A percentile compares a stretch with the other conserved stretches of the same genome.
phyloP scores from a whole-genome alignment of 2,329 filamentous ascomycete species.

The Hypoxylon sp. region DNA sequence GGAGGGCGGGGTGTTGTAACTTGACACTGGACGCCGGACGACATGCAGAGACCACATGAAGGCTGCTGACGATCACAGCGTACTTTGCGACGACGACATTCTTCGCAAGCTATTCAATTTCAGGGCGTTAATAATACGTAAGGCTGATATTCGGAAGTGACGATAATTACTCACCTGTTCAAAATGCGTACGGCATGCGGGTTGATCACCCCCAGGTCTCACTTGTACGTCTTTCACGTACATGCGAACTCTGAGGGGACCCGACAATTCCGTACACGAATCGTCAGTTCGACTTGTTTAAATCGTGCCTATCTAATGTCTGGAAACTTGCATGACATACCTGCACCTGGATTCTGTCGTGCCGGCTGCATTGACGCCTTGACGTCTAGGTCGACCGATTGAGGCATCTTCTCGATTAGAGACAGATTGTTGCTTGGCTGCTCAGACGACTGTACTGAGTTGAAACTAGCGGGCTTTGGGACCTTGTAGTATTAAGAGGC shows the following conservation, averaged over 20 bases:
- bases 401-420: conserved; percentile 33
- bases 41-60: conserved; percentile 38
- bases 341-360: conserved; percentile 42
- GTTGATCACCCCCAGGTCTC: conserved; percentile 30
- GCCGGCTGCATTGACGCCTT: conserved; percentile 37
- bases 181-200: conserved; percentile 14
- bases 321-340: conserved; percentile 30
- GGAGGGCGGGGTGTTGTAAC: conserved; percentile 40
- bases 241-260: conserved; percentile 22
- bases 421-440: conserved; percentile 16
- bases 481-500: conserved; percentile 17
- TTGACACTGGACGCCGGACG: conserved; percentile 40
- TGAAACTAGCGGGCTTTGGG: conserved; percentile 8
- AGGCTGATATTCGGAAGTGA: background rate
- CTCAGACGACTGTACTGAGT: conserved; percentile 11
- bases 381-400: conserved; percentile 36
- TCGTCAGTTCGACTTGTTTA: conserved; percentile 8
- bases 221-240: conserved; percentile 20
- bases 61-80: conserved; percentile 41
- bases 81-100: conserved; percentile 44
- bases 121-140: conserved; percentile 4
- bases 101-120: conserved; percentile 33
- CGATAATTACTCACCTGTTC: conserved; percentile 18
- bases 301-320: no score
- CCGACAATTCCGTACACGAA: conserved; percentile 17